Evolutionary conservation across 2,329 filamentous ascomycete species (phyloP).

Genomic region (Cercospora sp.): DNA sequence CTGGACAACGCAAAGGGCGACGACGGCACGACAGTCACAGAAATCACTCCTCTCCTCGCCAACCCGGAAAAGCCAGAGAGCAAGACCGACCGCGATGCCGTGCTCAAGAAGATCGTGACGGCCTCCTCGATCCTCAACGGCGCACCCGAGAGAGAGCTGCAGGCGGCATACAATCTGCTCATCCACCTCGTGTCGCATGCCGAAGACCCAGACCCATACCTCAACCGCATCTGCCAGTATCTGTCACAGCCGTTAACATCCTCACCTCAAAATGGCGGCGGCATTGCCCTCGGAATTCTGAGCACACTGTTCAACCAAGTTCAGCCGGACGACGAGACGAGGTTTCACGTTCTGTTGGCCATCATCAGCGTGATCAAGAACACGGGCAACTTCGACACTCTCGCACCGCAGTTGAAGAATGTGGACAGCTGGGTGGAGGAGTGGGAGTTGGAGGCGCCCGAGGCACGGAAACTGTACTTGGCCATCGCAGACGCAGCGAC

Average conservation of each 20-base stretch:
- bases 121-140: slow-evolving; percentile 75
- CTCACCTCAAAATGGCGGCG: slow-evolving; percentile 80
- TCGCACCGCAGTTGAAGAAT: slow-evolving; percentile 80
- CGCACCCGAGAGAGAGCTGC: slow-evolving; percentile 94
- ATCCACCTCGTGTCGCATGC: slow-evolving; percentile 89
- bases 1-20: slow-evolving; percentile 74
- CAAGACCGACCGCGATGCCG: slow-evolving; percentile 72
- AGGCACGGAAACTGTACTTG: slow-evolving; percentile 80
- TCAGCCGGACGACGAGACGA: slow-evolving; percentile 69
- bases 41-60: slow-evolving; percentile 68
- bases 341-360: slow-evolving; percentile 87
- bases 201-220: slow-evolving; percentile 78
- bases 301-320: slow-evolving; percentile 97
- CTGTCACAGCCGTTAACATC: slow-evolving; percentile 83
- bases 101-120: slow-evolving; percentile 83
- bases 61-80: slow-evolving; percentile 54
- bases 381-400: slow-evolving; percentile 67
- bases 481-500: slow-evolving; percentile 78
- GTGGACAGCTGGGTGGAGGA: slow-evolving; percentile 77
- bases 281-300: slow-evolving; percentile 84
- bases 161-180: slow-evolving; percentile 93
- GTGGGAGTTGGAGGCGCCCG: slow-evolving; percentile 81
- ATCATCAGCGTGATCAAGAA: slow-evolving; percentile 79
- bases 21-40: slow-evolving; percentile 58
- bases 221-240: slow-evolving; percentile 85